These are phyloP conservation scores for Debaryomyces prosopidis DNA, from an alignment of 805 yeast species.

Conservation along the genomic window DNA sequence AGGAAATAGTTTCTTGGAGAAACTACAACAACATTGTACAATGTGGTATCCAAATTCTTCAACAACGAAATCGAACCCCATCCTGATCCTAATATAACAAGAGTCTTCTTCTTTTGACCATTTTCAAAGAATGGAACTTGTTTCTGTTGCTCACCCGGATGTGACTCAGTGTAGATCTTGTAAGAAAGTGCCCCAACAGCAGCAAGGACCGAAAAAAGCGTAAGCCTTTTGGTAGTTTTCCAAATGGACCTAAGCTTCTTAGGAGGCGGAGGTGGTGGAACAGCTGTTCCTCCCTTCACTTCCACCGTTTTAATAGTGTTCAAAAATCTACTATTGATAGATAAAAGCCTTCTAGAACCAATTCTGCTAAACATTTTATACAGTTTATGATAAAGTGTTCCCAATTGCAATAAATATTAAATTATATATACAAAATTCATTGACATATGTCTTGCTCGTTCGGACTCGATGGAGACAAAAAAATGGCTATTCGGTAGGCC, in stretches of 20 bases:
- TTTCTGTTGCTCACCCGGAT: conserved; percentile 60
- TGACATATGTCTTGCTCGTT: no score
- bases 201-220: conserved; percentile 53
- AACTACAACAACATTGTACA: conserved; percentile 85
- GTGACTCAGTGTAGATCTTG: conserved; percentile 60
- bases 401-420: no score
- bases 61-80: conserved; percentile 92
- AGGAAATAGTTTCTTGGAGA: conserved; percentile 95
- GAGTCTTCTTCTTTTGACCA: conserved; percentile 67
- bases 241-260: conserved; percentile 27
- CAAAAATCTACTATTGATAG: conserved; percentile 8
- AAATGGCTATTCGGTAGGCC: no score
- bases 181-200: conserved; percentile 53
- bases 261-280: conserved; percentile 1
- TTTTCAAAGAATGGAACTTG: conserved; percentile 56
- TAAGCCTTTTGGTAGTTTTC: conserved; percentile 47
- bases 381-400: no score
- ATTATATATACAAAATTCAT: no score
- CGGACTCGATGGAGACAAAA: no score
- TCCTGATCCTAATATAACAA: conserved; percentile 84
- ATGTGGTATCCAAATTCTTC: conserved; percentile 80
- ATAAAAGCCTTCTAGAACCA: conserved; percentile 11
- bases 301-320: background rate
- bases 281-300: background rate
- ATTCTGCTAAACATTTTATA: conserved; percentile 12